Conservation (phyloP, 1,284 basidiomycete genomes). For the Rhizoctonia solani region DNA sequence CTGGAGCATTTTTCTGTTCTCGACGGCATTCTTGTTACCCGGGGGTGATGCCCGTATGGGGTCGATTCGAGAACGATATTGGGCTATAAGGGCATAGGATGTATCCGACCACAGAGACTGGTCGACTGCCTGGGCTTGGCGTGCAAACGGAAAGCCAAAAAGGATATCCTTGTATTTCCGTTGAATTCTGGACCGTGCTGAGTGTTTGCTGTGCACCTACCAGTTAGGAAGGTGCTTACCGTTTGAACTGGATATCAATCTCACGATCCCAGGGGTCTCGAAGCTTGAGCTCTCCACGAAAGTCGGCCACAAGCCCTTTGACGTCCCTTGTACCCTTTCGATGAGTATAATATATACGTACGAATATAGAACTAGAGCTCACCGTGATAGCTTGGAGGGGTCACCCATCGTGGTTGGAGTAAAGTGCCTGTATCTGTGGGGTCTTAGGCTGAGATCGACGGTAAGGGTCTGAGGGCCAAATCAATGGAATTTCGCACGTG, state of each 20-base stretch:
- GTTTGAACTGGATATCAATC: constrained; percentile 64
- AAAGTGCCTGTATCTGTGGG: constrained; percentile 2
- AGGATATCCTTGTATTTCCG: constrained; percentile 75
- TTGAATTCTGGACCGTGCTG: constrained; percentile 60
- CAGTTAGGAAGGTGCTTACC: constrained; percentile 6
- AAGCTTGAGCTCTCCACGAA: constrained; percentile 59
- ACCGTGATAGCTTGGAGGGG: constrained; percentile 28
- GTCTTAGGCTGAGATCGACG: neutral
- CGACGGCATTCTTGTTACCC: constrained; percentile 59
- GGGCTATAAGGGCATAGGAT: constrained; percentile 81
- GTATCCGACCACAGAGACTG: constrained; percentile 90
- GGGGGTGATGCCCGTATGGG: constrained; percentile 47
- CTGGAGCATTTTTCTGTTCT: constrained; percentile 82
- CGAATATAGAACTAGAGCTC: neutral
- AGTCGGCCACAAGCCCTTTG: constrained; percentile 43
- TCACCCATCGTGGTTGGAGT: constrained; percentile 20
- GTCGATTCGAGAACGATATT: constrained; percentile 75
- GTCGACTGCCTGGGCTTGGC: constrained; percentile 80
- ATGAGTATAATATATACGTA: neutral
- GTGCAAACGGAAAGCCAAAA: constrained; percentile 71
- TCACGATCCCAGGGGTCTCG: constrained; percentile 81
- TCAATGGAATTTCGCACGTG: constrained; percentile 2
- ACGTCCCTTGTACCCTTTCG: constrained; percentile 40
- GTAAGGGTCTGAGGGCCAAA: constrained; percentile 12
- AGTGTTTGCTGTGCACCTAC: constrained; percentile 33